Base-by-base conservation (phyloP, 345 rosid genomes). In the Cardamine chenopodiifolia region DNA sequence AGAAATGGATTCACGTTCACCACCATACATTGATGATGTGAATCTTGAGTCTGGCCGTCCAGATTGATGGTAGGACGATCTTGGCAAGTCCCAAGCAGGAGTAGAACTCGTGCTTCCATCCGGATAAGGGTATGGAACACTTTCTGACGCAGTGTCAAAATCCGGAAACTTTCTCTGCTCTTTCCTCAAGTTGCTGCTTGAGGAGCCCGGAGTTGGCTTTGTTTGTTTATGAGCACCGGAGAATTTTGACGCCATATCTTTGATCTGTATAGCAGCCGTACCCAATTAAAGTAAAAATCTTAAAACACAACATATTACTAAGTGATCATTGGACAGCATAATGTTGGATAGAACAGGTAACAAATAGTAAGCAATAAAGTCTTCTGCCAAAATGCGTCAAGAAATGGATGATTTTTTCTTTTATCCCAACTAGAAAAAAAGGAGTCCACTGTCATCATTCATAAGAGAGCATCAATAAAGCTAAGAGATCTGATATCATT, bases 31-130 rank as follows among this genome's bases (percentile, higher is more conserved):
- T 66, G 77, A 57, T 37, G 76, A 57, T 20, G 71, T 64, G 55
- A 64, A 70, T 76, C 96, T 84, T n/a, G 97, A 78, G 70, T 86
- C 88, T 11, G 79, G 48, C 70, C 84, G 73, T 65, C 56, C 73
- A 65, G 78, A 67, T 19, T 83, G 83, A 66, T 83, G 85, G 70
- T 80, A 87, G 31, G 83, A 54, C 2, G 82, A 26, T 37, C 80
- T 79, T 0, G 89, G 84, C 67, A 90, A 87, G 80, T 95, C 99
- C 99, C 99, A 92, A 32, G 95, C 97, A 6, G 99, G 97, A 2
- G 99, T 95, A 19, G 99, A 91, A 71, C 92, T 86, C 8, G 81
- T 66, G 52, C 81, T 78, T 32, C 81, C 77, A 65, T 77, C 81
- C 2, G 42, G 57, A 73, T 86, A 89, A 19, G 90, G 91, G 74